A percentile compares a stretch with the other conserved stretches of the same genome.
Evolutionary conservation across 345 rosid species (phyloP).

Genomic region (Moricandia moricandioides): DNA sequence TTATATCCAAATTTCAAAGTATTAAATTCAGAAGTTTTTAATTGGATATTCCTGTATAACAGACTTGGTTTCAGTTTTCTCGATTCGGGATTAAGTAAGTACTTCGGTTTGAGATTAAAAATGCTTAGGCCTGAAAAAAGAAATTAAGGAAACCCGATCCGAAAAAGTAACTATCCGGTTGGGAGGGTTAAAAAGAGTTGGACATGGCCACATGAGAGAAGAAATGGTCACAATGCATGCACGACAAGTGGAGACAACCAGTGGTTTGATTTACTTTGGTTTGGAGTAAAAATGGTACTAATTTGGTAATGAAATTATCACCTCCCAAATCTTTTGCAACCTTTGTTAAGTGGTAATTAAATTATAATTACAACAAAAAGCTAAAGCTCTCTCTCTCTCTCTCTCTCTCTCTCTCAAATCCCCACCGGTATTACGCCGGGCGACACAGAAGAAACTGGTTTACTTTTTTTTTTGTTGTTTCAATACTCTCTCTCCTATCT

Average conservation of each 20-base stretch:
- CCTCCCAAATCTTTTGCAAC: conserved; percentile 67
- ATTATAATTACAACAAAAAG: not conserved
- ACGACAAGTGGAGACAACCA: conserved; percentile 35
- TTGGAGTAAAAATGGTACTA: not conserved
- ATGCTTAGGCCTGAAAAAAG: too few species aligned
- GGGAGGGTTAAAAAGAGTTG: conserved; percentile 9
- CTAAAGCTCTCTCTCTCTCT: too few species aligned
- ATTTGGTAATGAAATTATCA: not conserved
- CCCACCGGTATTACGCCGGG: conserved; percentile 62
- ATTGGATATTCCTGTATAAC: too few species aligned
- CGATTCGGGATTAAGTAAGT: too few species aligned
- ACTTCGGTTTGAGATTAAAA: too few species aligned
- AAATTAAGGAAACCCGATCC: conserved; percentile 14
- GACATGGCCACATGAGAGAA: not conserved
- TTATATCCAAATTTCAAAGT: too few species aligned
- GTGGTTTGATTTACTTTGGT: conserved; percentile 25
- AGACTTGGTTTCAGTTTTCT: too few species aligned
- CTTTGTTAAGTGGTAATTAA: not conserved
- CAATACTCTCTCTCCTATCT: conserved; percentile 25
- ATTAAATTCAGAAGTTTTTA: too few species aligned
- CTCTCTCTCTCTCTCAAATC: too few species aligned
- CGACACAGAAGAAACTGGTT: conserved; percentile 55
- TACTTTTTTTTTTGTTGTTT: too few species aligned
- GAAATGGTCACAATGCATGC: conserved; percentile 27
- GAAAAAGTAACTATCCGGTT: conserved; percentile 20